These are phyloP conservation scores for Plasmodium inui DNA, from an alignment of 169 alveolate genomes.

Conservation along the genomic window DNA sequence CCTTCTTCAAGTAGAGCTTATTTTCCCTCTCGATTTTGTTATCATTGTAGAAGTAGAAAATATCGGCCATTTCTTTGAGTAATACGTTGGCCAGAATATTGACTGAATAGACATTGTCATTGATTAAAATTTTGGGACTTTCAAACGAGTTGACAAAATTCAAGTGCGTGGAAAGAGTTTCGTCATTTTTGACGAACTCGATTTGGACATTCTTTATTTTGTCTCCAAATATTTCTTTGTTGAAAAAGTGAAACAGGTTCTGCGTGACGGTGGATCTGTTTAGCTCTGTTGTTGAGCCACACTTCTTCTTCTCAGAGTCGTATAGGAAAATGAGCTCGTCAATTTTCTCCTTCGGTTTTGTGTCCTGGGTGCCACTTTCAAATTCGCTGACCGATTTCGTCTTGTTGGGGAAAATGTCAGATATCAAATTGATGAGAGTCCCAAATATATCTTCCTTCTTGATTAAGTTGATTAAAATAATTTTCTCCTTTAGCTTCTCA, in stretches of 20 bases:
- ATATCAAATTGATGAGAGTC: constrained; percentile 31
- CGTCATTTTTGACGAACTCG: constrained; percentile 55
- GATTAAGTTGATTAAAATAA: constrained; percentile 32
- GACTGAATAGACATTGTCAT: constrained; percentile 48
- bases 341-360: neutral
- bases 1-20: constrained; percentile 41
- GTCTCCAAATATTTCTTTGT: constrained; percentile 57
- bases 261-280: constrained; percentile 40
- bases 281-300: constrained; percentile 16
- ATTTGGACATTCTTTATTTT: constrained; percentile 41
- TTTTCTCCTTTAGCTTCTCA: constrained; percentile 71
- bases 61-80: constrained; percentile 74
- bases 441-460: constrained; percentile 49
- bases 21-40: constrained; percentile 60
- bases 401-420: constrained; percentile 50
- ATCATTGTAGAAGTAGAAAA: constrained; percentile 55
- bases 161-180: constrained; percentile 33
- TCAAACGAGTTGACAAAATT: constrained; percentile 65
- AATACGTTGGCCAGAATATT: constrained; percentile 24
- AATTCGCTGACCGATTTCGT: neutral
- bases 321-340: constrained; percentile 24
- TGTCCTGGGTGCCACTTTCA: neutral
- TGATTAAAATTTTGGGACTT: constrained; percentile 45
- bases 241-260: constrained; percentile 58
- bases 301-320: constrained; percentile 22